Evolutionary conservation across 1,284 basidiomycete genomes (phyloP).

Genomic region (Puccinia coronata): DNA sequence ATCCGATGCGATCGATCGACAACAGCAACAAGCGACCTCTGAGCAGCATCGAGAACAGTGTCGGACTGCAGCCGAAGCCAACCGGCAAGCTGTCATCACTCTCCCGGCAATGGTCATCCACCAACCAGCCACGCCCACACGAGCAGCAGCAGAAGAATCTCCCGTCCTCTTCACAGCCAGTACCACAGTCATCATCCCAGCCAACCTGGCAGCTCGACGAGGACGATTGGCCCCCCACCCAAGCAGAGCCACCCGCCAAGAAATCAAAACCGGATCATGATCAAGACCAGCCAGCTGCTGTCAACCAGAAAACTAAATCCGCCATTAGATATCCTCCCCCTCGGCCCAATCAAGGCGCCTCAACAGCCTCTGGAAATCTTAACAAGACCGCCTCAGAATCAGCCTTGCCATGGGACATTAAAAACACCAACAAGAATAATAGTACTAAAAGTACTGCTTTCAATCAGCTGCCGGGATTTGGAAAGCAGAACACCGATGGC

Average conservation of each 20-base stretch:
- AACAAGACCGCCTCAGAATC: neutral
- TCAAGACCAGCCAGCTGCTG: neutral
- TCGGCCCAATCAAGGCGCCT: too few species aligned
- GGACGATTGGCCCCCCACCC: constrained; percentile 36
- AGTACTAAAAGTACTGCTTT: constrained; percentile 14
- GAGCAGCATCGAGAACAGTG: too few species aligned
- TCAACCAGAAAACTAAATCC: too few species aligned
- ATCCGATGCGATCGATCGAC: too few species aligned
- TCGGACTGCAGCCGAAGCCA: too few species aligned
- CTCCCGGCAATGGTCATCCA: constrained; percentile 18
- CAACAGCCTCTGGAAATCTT: too few species aligned
- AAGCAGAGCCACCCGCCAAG: constrained; percentile 3
- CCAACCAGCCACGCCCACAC: too few species aligned
- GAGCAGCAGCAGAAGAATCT: too few species aligned
- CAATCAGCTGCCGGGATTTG: neutral
- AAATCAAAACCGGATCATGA: constrained; percentile 22
- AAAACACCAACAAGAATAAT: neutral
- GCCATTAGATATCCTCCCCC: too few species aligned
- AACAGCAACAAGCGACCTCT: too few species aligned
- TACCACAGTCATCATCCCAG: too few species aligned
- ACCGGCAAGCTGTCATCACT: constrained; percentile 18
- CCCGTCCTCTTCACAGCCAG: neutral
- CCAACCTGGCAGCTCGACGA: constrained; percentile 37
- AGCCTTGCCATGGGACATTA: constrained; percentile 12
- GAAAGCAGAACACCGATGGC: neutral